Evolutionary conservation across 805 yeast genomes (phyloP), one percentile per base, ranked within the genome.

Genomic region (Ogataea paradorogensis): DNA sequence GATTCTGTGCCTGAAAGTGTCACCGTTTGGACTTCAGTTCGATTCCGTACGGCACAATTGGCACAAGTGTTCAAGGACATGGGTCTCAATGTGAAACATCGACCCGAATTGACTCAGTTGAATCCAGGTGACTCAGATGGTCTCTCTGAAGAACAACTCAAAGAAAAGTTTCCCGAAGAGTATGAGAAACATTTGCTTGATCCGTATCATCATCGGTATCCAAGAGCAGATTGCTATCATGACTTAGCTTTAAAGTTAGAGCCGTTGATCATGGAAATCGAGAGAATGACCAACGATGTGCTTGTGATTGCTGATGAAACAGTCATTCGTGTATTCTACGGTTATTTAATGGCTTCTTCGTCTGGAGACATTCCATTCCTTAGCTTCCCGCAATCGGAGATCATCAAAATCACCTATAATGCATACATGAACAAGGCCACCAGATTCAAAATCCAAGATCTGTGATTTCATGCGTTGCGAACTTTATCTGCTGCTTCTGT

Each of bases 171-270:
- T 56, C 93, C 95, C 0, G 72, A 70, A 1, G 96, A 90, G 49
- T 84, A 73, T 57, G 73, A 68, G 45, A 80, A 74, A 51, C 84
- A 79, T 56, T 40, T 64, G 42, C 63, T 70, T 44, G 97, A 91
- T 59, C 96, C 96, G 2, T 93, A 93, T 58, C 97, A 93, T 63
- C 91, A 84, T 58, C 71, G 99, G 44, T 93, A 77, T 58, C 86
- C 96, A 2, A 73, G 98, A 35, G 88, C 95, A 0, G 99, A 93
- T 65, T 85, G 95, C 35, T 93, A 89, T 58, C 99, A 93, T 63
- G 99, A 93, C 62, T 72, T 93, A 42, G 98, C 99, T 0, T 83
- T 93, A 26, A 80, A 96, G 52, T 76, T 93, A 66, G 99, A 93
- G 63, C 96, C 98, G 0, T 70, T 93, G 40, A 78, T 93, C 45